Percentiles rank a stretch among this genome's conserved stretches.
These are phyloP conservation scores for Tricholoma hemisulphureum DNA, from an alignment of 768 basidiomycete genomes.

Conservation along the genomic window DNA sequence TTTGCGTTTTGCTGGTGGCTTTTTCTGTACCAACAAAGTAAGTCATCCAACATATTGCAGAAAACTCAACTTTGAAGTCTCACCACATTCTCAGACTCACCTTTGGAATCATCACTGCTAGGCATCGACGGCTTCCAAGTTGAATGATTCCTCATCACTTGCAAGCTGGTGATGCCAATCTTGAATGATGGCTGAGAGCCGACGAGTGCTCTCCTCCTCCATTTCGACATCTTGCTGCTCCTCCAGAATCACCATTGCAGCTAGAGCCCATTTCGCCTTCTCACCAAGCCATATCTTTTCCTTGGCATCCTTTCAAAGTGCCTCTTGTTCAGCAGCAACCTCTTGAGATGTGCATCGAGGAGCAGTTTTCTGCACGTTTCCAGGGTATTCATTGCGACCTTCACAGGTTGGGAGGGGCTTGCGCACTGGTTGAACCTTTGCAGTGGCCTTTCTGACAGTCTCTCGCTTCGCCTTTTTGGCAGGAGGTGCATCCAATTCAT, in stretches of 20 bases:
- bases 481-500: background rate
- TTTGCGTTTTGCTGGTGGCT: background rate
- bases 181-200: background rate
- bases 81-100: background rate
- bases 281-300: background rate
- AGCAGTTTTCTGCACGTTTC: background rate
- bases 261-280: background rate
- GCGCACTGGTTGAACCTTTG: background rate
- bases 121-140: too few species aligned
- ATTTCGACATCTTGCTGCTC: background rate
- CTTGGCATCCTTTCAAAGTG: background rate
- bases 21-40: background rate
- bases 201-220: background rate
- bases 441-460: background rate
- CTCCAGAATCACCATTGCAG: background rate
- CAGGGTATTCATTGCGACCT: background rate
- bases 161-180: background rate
- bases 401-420: background rate
- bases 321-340: background rate
- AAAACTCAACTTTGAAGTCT: background rate
- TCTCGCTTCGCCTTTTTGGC: background rate
- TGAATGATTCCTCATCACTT: too few species aligned
- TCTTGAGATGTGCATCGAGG: background rate
- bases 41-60: background rate
- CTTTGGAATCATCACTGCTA: too few species aligned